Percentiles rank a stretch among this genome's conserved stretches.
Evolutionary conservation across 2,329 filamentous ascomycete genomes (phyloP).

Genomic region (Zelopaecilomyces penicillatus): DNA sequence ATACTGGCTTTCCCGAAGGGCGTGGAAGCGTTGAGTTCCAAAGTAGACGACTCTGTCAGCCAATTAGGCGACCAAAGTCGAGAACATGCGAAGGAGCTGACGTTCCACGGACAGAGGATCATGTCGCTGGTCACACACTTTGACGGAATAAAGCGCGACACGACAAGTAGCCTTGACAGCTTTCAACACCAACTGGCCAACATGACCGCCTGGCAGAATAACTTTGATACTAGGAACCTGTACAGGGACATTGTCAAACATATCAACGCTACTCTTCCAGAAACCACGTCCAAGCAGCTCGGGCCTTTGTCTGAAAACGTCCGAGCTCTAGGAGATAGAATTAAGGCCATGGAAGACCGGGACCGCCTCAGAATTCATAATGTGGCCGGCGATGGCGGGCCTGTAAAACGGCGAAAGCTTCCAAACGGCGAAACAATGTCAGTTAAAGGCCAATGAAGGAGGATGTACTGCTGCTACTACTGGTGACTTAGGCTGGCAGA

Average conservation of each 20-base stretch:
- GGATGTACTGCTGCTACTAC: no score
- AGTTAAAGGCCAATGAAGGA: neutral
- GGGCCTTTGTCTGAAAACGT: slow-evolving; percentile 5
- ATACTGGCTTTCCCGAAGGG: slow-evolving; percentile 2
- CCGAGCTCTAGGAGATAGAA: slow-evolving; percentile 3
- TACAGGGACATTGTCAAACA: slow-evolving; percentile 31
- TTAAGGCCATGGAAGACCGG: slow-evolving; percentile 15
- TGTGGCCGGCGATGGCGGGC: neutral
- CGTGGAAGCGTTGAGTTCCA: slow-evolving; percentile 1
- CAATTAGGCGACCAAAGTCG: slow-evolving; percentile 16
- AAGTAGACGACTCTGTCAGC: neutral
- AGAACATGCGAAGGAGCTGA: slow-evolving; percentile 18
- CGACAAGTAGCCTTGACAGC: neutral
- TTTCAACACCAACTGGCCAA: slow-evolving; percentile 18
- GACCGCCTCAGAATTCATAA: neutral
- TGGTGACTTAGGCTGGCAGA: no score
- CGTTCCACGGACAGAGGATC: slow-evolving; percentile 16
- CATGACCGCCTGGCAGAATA: slow-evolving; percentile 41
- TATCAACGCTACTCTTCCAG: slow-evolving; percentile 22
- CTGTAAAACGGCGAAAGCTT: slow-evolving; percentile 7
- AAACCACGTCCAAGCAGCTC: slow-evolving; percentile 12
- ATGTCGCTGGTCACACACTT: neutral
- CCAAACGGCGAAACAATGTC: neutral
- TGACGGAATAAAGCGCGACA: neutral
- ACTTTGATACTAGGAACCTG: slow-evolving; percentile 36